phyloP scores from a whole-genome alignment of 129 eudicot genomes.

The Dittrichia graveolens region DNA sequence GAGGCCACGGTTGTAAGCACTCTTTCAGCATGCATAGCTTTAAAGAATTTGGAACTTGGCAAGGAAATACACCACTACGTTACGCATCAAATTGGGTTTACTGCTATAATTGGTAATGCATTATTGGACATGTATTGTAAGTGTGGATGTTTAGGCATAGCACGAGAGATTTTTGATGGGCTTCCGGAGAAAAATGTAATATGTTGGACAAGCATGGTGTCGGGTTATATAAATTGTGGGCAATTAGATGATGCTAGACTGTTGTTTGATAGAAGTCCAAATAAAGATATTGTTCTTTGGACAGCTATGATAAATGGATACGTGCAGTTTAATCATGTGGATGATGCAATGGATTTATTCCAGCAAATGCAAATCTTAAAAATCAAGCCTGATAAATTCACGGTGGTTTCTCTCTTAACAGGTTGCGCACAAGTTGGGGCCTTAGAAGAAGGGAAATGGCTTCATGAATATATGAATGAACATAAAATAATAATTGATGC shows the following conservation, averaged over 20 bases:
- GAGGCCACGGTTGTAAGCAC: slow-evolving; percentile 57
- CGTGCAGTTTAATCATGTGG: slow-evolving; percentile 55
- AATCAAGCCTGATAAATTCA: slow-evolving; percentile 58
- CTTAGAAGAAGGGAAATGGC: slow-evolving; percentile 66
- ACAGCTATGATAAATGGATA: slow-evolving; percentile 76
- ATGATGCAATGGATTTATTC: slow-evolving; percentile 56
- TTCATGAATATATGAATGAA: slow-evolving; percentile 53
- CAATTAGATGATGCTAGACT: slow-evolving; percentile 54
- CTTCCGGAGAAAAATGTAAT: slow-evolving; percentile 52
- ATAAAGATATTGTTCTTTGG: slow-evolving; percentile 62
- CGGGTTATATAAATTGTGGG: slow-evolving; percentile 58
- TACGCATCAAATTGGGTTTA: slow-evolving; percentile 34
- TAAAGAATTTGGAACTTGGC: slow-evolving; percentile 47
- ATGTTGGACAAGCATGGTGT: slow-evolving; percentile 69
- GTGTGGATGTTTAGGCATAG: slow-evolving; percentile 56
- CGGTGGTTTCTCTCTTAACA: slow-evolving; percentile 58
- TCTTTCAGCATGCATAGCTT: slow-evolving; percentile 50
- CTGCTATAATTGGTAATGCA: slow-evolving; percentile 50
- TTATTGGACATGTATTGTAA: slow-evolving; percentile 65
- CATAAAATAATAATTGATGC: slow-evolving; percentile 45
- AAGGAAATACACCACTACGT: slow-evolving; percentile 55
- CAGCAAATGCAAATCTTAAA: slow-evolving; percentile 45
- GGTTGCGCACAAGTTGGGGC: slow-evolving; percentile 73
- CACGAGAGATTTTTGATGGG: slow-evolving; percentile 50
- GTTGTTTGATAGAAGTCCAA: slow-evolving; percentile 54